Conservation (phyloP, 805 yeast species). For the Scheffersomyces stipitis region DNA sequence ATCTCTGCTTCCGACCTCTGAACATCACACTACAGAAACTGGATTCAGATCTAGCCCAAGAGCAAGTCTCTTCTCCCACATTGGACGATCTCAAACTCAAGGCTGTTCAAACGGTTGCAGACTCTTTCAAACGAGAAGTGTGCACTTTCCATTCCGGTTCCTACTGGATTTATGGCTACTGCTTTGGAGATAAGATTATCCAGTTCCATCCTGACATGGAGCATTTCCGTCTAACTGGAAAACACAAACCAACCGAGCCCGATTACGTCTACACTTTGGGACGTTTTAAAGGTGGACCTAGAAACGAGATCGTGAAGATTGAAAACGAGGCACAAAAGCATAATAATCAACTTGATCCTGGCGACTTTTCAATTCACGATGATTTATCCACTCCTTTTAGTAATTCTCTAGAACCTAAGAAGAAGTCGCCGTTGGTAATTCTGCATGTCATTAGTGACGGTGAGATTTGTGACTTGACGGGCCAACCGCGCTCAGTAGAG, state of each 20-base stretch:
- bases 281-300: constrained; percentile 27
- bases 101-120: constrained; percentile 15
- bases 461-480: constrained; percentile 58
- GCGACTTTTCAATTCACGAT: constrained; percentile 27
- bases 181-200: constrained; percentile 47
- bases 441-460: constrained; percentile 47
- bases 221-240: constrained; percentile 20
- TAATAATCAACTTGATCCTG: constrained; percentile 12
- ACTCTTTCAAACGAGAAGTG: constrained; percentile 15
- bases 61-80: not conserved
- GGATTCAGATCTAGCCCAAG: not conserved
- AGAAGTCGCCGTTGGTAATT: constrained; percentile 28
- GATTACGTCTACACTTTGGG: constrained; percentile 36
- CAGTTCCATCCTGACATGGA: constrained; percentile 46
- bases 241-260: constrained; percentile 33
- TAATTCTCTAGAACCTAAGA: constrained; percentile 15
- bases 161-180: constrained; percentile 57
- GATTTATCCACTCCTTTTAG: constrained; percentile 24
- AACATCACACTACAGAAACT: constrained; percentile 1
- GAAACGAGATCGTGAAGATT: constrained; percentile 8
- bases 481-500: constrained; percentile 51
- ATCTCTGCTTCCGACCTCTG: constrained; percentile 22
- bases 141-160: constrained; percentile 33
- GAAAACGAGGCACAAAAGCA: constrained; percentile 20
- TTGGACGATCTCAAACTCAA: constrained; percentile 11